These are phyloP conservation scores for Puccinia horiana DNA, from an alignment of 1,284 basidiomycete genomes.

Conservation along the genomic window DNA sequence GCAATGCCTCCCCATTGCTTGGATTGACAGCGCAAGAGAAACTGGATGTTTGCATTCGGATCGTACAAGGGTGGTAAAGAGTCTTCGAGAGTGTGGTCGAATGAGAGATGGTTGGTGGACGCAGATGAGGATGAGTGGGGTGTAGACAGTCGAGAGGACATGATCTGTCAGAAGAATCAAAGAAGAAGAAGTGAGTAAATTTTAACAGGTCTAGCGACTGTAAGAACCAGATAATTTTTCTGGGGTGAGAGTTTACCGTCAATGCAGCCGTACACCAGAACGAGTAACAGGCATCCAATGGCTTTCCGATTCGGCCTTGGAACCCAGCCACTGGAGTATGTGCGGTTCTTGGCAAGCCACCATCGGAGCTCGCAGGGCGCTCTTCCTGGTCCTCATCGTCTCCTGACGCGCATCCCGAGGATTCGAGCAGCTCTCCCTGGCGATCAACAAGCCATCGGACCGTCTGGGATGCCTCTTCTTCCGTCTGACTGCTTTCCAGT, in stretches of 20 bases:
- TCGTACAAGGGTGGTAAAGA: slow-evolving; percentile 1
- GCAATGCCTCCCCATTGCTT: slow-evolving; percentile 46
- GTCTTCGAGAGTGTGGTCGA: neutral
- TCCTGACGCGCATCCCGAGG: neutral
- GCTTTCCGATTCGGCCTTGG: slow-evolving; percentile 79
- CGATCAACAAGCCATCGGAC: slow-evolving; percentile 70
- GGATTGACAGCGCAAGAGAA: slow-evolving; percentile 45
- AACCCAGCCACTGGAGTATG: slow-evolving; percentile 64
- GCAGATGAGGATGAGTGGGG: neutral
- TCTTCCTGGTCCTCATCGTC: neutral
- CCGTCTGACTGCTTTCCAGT: slow-evolving; percentile 58
- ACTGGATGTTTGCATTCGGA: slow-evolving; percentile 34
- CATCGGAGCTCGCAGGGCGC: neutral
- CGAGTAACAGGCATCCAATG: slow-evolving; percentile 86
- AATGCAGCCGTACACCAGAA: slow-evolving; percentile 87
- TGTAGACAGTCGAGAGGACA: neutral
- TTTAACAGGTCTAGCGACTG: neutral
- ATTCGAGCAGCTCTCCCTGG: slow-evolving; percentile 16
- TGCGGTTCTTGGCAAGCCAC: slow-evolving; percentile 51
- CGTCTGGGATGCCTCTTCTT: slow-evolving; percentile 64
- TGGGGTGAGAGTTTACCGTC: slow-evolving; percentile 63
- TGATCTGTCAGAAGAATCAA: neutral
- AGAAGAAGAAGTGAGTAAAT: neutral
- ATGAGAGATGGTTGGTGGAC: neutral
- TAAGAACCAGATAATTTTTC: too few relatives aligned